These are phyloP conservation scores for Penicillium maclennaniae DNA, from an alignment of 495 filamentous ascomycete genomes.

Conservation along the genomic window DNA sequence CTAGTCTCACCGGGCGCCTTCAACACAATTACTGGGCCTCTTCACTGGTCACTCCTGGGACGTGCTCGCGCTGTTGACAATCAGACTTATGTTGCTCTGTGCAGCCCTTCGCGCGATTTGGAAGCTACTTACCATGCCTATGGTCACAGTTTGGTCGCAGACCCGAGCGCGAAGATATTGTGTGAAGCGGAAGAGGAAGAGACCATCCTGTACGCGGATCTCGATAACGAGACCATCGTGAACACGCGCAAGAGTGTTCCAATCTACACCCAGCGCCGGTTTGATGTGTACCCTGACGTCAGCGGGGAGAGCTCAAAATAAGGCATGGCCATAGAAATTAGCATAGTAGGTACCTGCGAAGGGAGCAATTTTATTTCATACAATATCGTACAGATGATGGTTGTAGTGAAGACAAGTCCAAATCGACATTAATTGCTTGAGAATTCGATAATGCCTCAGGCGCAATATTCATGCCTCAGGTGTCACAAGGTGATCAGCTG, in stretches of 20 bases:
- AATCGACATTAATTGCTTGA: background rate
- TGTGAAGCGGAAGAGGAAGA: slow-evolving; percentile 70
- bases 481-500: background rate
- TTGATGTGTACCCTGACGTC: slow-evolving; percentile 95
- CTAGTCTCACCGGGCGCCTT: slow-evolving; percentile 94
- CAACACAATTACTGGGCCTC: slow-evolving; percentile 83
- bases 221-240: slow-evolving; percentile 68
- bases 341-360: background rate
- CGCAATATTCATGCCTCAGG: background rate
- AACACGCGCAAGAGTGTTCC: slow-evolving; percentile 82
- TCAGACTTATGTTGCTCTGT: slow-evolving; percentile 89
- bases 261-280: slow-evolving; percentile 77
- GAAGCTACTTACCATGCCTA: slow-evolving; percentile 78
- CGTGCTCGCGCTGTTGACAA: slow-evolving; percentile 88
- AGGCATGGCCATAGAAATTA: background rate
- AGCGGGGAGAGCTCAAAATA: slow-evolving; percentile 34
- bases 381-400: background rate
- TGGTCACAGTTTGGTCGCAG: slow-evolving; percentile 83
- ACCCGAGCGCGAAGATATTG: slow-evolving; percentile 83
- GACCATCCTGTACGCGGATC: slow-evolving; percentile 69
- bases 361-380: background rate
- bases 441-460: slow-evolving; percentile 8
- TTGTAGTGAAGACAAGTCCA: background rate
- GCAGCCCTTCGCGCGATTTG: slow-evolving; percentile 83
- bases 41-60: slow-evolving; percentile 87